Percentiles rank a stretch among this genome's conserved stretches.
Evolutionary conservation across 1,139 yeast species (phyloP).

Genomic region (Protomyces arabidopsidicola): DNA sequence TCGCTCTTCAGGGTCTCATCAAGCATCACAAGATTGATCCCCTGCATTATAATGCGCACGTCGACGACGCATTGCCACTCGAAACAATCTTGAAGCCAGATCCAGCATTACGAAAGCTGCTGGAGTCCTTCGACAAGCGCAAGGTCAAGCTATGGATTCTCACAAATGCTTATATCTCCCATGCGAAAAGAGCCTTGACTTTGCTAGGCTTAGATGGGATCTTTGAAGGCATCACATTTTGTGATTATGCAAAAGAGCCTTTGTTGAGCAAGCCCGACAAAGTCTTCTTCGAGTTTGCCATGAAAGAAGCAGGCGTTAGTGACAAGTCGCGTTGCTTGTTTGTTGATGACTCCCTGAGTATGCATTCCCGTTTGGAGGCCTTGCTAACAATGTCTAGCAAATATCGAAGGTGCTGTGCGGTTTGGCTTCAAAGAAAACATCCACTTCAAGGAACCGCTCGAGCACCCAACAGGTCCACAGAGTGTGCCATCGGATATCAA

Average conservation of each 20-base stretch:
- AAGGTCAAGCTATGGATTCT: slow-evolving; percentile 72
- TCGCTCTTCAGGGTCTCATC: slow-evolving; percentile 80
- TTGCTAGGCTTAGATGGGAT: slow-evolving; percentile 81
- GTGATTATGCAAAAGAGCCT: slow-evolving; percentile 60
- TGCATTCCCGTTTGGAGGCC: background rate
- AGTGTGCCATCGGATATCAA: background rate
- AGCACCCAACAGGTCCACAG: slow-evolving; percentile 7
- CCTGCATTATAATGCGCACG: slow-evolving; percentile 75
- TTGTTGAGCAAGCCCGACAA: slow-evolving; percentile 80
- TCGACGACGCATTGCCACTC: slow-evolving; percentile 87
- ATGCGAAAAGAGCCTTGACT: slow-evolving; percentile 66
- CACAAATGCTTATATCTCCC: slow-evolving; percentile 90
- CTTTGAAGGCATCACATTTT: slow-evolving; percentile 86
- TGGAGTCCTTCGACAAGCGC: slow-evolving; percentile 41
- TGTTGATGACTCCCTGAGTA: slow-evolving; percentile 56
- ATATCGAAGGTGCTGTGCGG: slow-evolving; percentile 42
- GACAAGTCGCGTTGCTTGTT: slow-evolving; percentile 53
- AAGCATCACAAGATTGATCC: slow-evolving; percentile 52
- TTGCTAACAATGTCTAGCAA: slow-evolving; percentile 45
- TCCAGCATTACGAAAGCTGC: slow-evolving; percentile 40
- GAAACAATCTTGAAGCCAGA: slow-evolving; percentile 64
- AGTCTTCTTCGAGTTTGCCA: slow-evolving; percentile 46
- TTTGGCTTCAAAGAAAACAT: slow-evolving; percentile 51
- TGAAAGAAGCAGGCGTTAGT: slow-evolving; percentile 56
- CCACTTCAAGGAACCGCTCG: slow-evolving; percentile 52